A percentile compares a stretch with the other conserved stretches of the same genome.
Evolutionary conservation across 2,329 filamentous ascomycete species (phyloP).

Genomic region (Fusarium austroafricanum): DNA sequence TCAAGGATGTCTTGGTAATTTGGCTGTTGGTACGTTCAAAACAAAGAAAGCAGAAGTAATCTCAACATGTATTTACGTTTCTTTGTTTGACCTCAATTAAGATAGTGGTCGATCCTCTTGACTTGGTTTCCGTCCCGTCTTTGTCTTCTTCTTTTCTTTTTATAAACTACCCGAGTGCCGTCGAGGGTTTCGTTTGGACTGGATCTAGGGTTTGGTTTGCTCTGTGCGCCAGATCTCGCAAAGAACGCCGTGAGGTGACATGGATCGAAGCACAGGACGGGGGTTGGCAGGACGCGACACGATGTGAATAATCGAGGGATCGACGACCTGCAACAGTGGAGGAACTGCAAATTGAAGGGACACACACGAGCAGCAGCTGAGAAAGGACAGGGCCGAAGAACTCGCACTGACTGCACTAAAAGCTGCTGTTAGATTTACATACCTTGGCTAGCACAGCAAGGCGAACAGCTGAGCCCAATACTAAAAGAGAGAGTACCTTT

Average conservation of each 20-base stretch:
- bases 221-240: conserved; percentile 45
- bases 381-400: conserved; percentile 24
- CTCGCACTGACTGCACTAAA: conserved; percentile 15
- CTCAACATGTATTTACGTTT: background rate
- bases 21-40: conserved; percentile 7
- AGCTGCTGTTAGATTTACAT: conserved; percentile 30
- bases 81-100: conserved; percentile 1
- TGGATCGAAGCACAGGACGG: conserved; percentile 41
- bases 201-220: conserved; percentile 39
- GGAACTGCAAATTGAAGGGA: conserved; percentile 33
- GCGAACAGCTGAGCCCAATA: conserved; percentile 36
- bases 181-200: conserved; percentile 34
- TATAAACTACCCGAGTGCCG: conserved; percentile 10
- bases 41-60: conserved; percentile 31
- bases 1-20: conserved; percentile 15
- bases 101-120: conserved; percentile 9
- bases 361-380: conserved; percentile 48
- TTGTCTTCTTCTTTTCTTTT: conserved; percentile 14
- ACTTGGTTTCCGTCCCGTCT: conserved; percentile 17
- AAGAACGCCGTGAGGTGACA: conserved; percentile 39
- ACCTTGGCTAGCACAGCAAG: conserved; percentile 20
- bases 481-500: conserved; percentile 1
- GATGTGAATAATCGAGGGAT: conserved; percentile 28
- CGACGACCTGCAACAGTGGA: conserved; percentile 25
- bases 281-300: conserved; percentile 30